These are phyloP conservation scores for Oryza glumipatula DNA, from an alignment of 176 grass and related monocot species.

Conservation along the genomic window DNA sequence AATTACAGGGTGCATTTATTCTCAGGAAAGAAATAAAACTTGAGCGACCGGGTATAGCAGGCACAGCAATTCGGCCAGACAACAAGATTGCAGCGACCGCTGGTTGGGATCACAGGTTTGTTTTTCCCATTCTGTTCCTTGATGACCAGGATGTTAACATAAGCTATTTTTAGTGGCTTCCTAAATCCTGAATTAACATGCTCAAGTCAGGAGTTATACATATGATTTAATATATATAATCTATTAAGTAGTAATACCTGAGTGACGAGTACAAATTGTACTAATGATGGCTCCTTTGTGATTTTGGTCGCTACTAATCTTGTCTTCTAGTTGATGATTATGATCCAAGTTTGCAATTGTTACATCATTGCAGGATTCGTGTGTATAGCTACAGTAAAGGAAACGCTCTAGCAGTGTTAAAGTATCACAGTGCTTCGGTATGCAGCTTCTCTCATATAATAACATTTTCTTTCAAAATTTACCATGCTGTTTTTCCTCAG, in stretches of 20 bases:
- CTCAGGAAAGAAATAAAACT: conserved; percentile 84
- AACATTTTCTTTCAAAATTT: not conserved
- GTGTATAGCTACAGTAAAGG: conserved; percentile 86
- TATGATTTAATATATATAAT: not conserved
- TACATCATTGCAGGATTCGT: conserved; percentile 63
- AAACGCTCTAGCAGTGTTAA: conserved; percentile 70
- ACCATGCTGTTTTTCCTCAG: not conserved
- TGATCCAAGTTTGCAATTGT: conserved; percentile 14
- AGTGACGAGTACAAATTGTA: not conserved
- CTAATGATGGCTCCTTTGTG: not conserved
- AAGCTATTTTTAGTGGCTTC: not conserved
- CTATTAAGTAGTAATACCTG: conserved; percentile 1
- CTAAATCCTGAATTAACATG: not conserved
- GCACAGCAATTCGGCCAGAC: conserved; percentile 72
- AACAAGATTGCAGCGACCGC: conserved; percentile 84
- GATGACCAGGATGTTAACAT: not conserved
- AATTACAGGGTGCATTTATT: conserved; percentile 57
- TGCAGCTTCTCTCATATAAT: conserved; percentile 27
- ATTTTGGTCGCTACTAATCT: not conserved
- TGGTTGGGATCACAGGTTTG: conserved; percentile 95
- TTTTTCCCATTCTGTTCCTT: conserved; percentile 30
- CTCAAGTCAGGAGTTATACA: conserved; percentile 2
- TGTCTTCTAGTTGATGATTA: not conserved
- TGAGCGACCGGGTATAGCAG: conserved; percentile 67
- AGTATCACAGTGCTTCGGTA: conserved; percentile 83